A percentile compares a stretch with the other conserved stretches of the same genome.
Evolutionary conservation across 164 flowering plant genomes (phyloP).

Genomic region (Taxillus chinensis): DNA sequence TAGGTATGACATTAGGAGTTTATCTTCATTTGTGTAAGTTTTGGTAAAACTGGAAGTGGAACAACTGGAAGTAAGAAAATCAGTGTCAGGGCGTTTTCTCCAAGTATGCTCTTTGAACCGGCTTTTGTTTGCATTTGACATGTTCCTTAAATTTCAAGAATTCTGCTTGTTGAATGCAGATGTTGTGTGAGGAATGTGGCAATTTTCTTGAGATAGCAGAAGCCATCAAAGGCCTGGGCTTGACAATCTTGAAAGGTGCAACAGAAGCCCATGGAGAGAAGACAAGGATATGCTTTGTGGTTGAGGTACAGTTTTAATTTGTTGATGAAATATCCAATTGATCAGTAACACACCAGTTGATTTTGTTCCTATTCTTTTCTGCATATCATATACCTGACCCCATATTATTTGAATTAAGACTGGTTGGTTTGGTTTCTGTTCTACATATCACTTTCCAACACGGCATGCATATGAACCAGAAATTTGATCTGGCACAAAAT

Average conservation of each 20-base stretch:
- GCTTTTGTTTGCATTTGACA: background rate
- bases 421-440: too few species aligned
- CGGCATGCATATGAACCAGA: too few species aligned
- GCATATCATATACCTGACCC: too few species aligned
- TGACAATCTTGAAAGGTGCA: constrained; percentile 58
- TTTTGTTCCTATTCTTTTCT: background rate
- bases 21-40: too few species aligned
- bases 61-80: background rate
- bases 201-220: constrained; percentile 74
- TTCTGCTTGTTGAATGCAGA: constrained; percentile 28
- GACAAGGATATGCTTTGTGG: constrained; percentile 71
- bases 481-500: too few species aligned
- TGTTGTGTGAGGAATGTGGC: constrained; percentile 67
- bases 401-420: too few species aligned
- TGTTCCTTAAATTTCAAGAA: background rate
- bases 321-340: background rate
- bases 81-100: background rate
- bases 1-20: background rate
- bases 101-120: background rate
- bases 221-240: constrained; percentile 60
- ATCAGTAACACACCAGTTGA: background rate
- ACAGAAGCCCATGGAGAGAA: constrained; percentile 54
- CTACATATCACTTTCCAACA: too few species aligned
- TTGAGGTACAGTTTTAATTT: constrained; percentile 43
- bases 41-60: background rate